Base-by-base conservation (phyloP, 2,329 filamentous ascomycete species). In the Geosmithia morbida region DNA sequence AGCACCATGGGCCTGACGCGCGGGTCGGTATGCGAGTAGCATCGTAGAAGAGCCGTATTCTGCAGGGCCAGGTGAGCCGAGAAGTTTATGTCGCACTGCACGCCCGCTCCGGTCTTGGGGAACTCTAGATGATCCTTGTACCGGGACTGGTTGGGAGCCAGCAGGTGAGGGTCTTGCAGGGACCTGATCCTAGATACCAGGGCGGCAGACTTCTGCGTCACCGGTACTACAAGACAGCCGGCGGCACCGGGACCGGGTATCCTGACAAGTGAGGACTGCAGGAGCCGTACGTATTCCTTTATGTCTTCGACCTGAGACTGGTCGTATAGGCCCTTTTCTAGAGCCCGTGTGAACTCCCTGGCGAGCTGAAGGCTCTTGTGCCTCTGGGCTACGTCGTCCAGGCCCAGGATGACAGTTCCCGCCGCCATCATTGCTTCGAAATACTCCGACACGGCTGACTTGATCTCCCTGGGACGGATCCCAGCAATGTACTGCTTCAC, bases 11-110 rank as follows among this genome's bases (percentile, higher is more conserved):
- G 78, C 19, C 79, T 75, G 5, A 95, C 86, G 11, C 89, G 81
- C 4, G 76, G 66, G 58, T 96, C 89, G 18, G 83, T 85, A 48
- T 78, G 75, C 2, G 84, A 83, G 64, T 96, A 96, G 61, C 86
- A 90, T 40, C 85, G 79, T 29, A 96, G 74, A 40, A 96, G 76
- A 33, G 78, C 67, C 0, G 88, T 94, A 61, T 95, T 95, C 53
- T 92, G 83, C 2, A 94, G 70, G 2, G 83, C 87, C 2, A 95
- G 75, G 43, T 85, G 79, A 17, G 88, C 88, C 1, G 84, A 84
- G 59, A 95, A 95, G 62, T 94, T 94, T 69, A 96, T 87, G 59
- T 95, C 87, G 59, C 86, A 92, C 59, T 89, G 85, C 14, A 90
- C 85, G n/a, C 87, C 87, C 26, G 83, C 76, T 3, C 81, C 82